Base-by-base conservation (phyloP, 768 basidiomycete genomes). In the Termitomyces sp. region DNA sequence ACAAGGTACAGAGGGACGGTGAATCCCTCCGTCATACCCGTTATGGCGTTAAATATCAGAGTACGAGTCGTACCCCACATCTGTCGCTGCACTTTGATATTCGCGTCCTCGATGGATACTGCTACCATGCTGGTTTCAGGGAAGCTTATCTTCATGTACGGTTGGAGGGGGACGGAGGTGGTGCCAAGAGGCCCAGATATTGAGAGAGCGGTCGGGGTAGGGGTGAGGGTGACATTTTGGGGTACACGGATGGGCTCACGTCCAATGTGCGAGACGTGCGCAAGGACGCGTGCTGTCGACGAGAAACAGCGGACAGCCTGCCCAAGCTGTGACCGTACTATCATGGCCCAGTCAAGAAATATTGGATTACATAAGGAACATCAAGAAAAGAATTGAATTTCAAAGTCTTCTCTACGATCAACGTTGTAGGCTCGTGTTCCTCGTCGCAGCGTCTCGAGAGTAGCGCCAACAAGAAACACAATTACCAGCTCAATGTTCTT, bases 31-130 rank as follows among this genome's bases (percentile, higher is more conserved):
- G 92, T 89, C 79, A 98, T 92, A 44, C 96, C 96, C 14, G 75
- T 79, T 61, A 99, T 83, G 16, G 95, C 94, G 68, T 98, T 98
- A 62, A 81, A 77, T 68, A 98, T 90, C 62, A 94, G 79, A 0
- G 94, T 89, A 54, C 95, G 85, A 14, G 92, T 95, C 46, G 92
- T 85, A n/a, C 96, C 96, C 95, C 96, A 98, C 80, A 92, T 88
- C 57, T 88, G 83, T 44, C 92, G 84, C 71, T 98, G 95, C 53
- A 83, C 74, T 69, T 92, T 90, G 52, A 84, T 68, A 43, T 79
- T 75, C 1, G 88, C 77, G 65, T 93, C 78, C 62, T 88, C 80
- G 45, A 96, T 85, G 7, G 79, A 59, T 24, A 83, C 68, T n/a
- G 74, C 69, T 63, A 82, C 67, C 14, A 68, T 68, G 58, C 71